phyloP scores from a whole-genome alignment of 164 flowering plant species.

The Stephania yunnanensis region DNA sequence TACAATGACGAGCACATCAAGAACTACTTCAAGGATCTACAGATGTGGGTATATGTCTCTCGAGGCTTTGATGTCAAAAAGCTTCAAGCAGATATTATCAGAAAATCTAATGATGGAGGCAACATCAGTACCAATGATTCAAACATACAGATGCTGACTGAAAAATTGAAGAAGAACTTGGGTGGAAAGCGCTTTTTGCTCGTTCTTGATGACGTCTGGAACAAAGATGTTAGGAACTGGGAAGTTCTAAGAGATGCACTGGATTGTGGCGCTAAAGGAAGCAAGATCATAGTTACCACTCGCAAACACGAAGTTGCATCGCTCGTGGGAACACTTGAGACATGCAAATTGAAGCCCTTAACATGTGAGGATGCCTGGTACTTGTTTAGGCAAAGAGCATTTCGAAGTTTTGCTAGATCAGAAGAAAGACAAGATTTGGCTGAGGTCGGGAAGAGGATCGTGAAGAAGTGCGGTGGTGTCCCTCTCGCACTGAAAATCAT shows the following conservation, averaged over 20 bases:
- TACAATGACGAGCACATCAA: neutral
- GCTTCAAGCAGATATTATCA: neutral
- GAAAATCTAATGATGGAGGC: neutral
- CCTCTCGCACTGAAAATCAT: neutral
- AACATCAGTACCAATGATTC: neutral
- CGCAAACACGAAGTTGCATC: neutral
- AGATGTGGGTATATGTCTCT: neutral
- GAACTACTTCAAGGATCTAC: neutral
- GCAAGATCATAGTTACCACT: neutral
- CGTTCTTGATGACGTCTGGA: no score
- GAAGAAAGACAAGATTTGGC: neutral
- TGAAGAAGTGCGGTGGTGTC: neutral
- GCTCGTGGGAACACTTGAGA: neutral
- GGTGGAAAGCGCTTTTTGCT: neutral
- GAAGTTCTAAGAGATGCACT: neutral
- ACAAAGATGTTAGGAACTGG: neutral
- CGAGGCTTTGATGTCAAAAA: neutral
- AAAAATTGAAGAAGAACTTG: neutral
- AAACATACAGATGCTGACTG: neutral
- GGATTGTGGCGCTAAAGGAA: conserved; percentile 5
- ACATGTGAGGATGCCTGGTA: neutral
- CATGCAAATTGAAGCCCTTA: neutral
- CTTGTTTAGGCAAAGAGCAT: neutral
- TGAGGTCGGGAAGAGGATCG: neutral
- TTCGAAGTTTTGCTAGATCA: neutral